phyloP scores from a whole-genome alignment of 768 basidiomycete species.

The Russula abietina region DNA sequence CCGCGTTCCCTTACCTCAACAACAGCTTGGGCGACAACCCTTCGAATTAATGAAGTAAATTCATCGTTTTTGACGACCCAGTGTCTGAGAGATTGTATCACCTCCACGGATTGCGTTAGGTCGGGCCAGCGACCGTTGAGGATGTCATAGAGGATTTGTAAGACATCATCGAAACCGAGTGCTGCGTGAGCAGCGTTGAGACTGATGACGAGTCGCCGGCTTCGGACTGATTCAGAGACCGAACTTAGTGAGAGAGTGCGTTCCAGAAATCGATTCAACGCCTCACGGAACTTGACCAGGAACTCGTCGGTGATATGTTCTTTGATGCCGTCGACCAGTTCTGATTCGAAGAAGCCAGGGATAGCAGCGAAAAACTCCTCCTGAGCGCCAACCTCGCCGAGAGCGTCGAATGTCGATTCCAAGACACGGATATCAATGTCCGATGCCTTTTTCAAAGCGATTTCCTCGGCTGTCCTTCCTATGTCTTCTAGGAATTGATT shows the following conservation, averaged over 20 bases:
- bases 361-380: neutral
- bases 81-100: neutral
- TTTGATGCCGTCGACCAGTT: neutral
- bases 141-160: neutral
- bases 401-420: neutral
- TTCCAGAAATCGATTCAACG: neutral
- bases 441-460: neutral
- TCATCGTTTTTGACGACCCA: neutral
- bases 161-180: neutral
- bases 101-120: neutral
- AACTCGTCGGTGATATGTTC: neutral
- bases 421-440: neutral
- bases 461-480: neutral
- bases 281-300: neutral
- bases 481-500: neutral
- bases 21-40: neutral
- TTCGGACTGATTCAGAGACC: neutral
- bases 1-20: neutral
- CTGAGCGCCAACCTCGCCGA: neutral
- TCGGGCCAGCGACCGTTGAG: neutral
- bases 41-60: neutral
- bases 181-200: neutral
- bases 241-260: neutral
- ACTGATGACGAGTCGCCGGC: neutral
- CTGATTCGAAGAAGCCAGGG: constrained; percentile 3